Conservation (phyloP, 352 stramenopile species). For the Achlya hypogyna region DNA sequence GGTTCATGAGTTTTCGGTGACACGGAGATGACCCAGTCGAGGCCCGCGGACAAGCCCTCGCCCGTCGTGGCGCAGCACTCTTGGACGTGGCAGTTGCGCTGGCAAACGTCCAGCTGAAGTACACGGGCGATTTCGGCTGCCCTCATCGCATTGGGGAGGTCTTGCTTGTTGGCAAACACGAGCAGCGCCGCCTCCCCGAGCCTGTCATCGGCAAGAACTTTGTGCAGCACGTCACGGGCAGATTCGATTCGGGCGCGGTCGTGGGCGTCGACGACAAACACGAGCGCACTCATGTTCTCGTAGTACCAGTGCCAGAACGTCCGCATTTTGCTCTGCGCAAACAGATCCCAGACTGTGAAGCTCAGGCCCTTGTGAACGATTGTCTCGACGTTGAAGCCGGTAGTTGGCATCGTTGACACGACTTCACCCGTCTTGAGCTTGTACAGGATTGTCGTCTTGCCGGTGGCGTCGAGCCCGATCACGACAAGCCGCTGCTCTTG, state of each 20-base stretch:
- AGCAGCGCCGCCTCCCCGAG: background rate
- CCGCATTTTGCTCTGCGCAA: background rate
- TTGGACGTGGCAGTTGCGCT: constrained; percentile 2
- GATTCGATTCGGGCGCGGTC: constrained; percentile 18
- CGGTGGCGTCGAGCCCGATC: constrained; percentile 21
- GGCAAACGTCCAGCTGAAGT: background rate
- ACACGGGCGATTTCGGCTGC: background rate
- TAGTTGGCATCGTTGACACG: constrained; percentile 20
- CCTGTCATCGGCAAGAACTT: background rate
- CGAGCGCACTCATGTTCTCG: constrained; percentile 57
- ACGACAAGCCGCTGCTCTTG: too few relatives aligned
- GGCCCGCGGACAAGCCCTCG: too few relatives aligned
- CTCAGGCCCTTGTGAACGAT: constrained; percentile 20
- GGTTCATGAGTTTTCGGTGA: too few relatives aligned
- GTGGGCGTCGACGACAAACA: constrained; percentile 24
- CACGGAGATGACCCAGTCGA: too few relatives aligned
- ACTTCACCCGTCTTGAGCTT: constrained; percentile 19
- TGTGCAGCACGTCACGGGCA: constrained; percentile 5
- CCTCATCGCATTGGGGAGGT: background rate
- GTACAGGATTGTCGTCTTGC: constrained; percentile 24
- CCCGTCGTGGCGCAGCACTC: background rate
- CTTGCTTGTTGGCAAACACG: constrained; percentile 20
- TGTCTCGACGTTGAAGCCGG: constrained; percentile 23
- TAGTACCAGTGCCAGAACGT: constrained; percentile 4
- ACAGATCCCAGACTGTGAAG: constrained; percentile 23